Conservation (phyloP, 1,284 basidiomycete genomes). For the Violaceomyces palustris region DNA sequence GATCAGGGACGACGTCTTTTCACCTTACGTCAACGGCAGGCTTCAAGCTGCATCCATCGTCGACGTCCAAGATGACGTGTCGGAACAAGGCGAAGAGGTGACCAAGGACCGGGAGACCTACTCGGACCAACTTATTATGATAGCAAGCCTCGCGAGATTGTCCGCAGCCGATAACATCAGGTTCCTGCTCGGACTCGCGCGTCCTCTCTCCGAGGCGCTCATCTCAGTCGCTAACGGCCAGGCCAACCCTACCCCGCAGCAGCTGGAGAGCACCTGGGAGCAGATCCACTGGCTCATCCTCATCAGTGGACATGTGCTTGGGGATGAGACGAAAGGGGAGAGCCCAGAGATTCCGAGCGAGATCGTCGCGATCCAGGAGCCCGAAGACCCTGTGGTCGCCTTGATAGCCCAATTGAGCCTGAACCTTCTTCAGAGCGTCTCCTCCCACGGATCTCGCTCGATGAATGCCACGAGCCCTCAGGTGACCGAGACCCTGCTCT, state of each 20-base stretch:
- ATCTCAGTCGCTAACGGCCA: conserved; percentile 13
- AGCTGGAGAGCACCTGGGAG: conserved; percentile 40
- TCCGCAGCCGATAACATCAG: conserved; percentile 16
- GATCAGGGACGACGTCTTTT: conserved; percentile 36
- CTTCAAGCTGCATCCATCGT: conserved; percentile 23
- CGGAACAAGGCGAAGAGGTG: conserved; percentile 29
- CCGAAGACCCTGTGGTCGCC: conserved; percentile 13
- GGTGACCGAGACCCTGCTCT: conserved; percentile 37
- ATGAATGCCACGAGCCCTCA: conserved; percentile 38
- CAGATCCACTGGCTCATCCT: conserved; percentile 44
- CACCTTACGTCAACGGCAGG: conserved; percentile 33
- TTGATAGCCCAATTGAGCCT: conserved; percentile 33
- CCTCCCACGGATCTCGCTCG: conserved; percentile 13
- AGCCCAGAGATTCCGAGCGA: conserved; percentile 23
- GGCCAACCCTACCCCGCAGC: conserved; percentile 2
- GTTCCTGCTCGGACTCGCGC: conserved; percentile 9
- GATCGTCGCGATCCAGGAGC: conserved; percentile 11
- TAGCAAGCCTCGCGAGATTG: conserved; percentile 35
- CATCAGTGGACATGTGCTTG: conserved; percentile 37
- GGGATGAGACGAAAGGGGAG: conserved; percentile 37
- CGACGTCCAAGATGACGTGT: conserved; percentile 15
- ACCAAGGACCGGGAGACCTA: conserved; percentile 39
- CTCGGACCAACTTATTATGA: conserved; percentile 38
- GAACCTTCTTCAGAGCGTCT: conserved; percentile 27
- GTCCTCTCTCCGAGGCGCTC: conserved; percentile 21